Evolutionary conservation across 257 asterid species (phyloP), one percentile per base, ranked within the genome.

Genomic region (Nicotiana attenuata): DNA sequence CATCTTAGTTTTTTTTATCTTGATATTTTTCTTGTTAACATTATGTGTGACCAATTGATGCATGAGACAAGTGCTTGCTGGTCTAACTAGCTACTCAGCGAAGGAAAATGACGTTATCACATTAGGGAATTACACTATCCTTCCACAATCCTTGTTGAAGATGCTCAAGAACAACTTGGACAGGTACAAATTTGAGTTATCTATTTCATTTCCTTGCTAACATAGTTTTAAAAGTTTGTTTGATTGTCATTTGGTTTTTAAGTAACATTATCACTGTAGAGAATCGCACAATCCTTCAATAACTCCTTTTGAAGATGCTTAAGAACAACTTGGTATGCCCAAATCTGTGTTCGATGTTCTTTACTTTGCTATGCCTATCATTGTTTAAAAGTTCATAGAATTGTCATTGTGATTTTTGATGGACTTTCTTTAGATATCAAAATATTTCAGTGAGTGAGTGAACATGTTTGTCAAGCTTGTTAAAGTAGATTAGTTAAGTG

Each of bases 171-270:
- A 38, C 31, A 68, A 68, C 56, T 68, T 38, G 19, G 77, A n/a
- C 56, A 68, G 56, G 77, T 68, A 28, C 77, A 38, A 68, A 38
- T 38, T 68, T 11, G 41, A 38, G 56, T n/a, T 68, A 19, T 10
- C 19, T 38, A 38, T 38, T 41, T 38, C 29, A 38, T 67, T 81
- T 60, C 67, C 52, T 31, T 45, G 41, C 35, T 17, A 13, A 68
- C 26, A 68, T 68, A 38, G 26, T 38, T 52, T 68, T 10, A 10
- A 38, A 68, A 38, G 10, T 68, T 35, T 68, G 31, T 76, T n/a
- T 59, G 73, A n/a, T 20, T 78, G 69, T 59, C 53, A 78, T 78
- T n/a, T 78, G 67, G n/a, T 59, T 68, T 38, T 68, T 17, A 68
- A 7, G n/a, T 68, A 3, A 68, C 56, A 33, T 38, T 68, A 68